A percentile compares a stretch with the other conserved stretches of the same genome.
Conservation (phyloP, 2,329 filamentous ascomycete species). For the Westerdykella sp. region DNA sequence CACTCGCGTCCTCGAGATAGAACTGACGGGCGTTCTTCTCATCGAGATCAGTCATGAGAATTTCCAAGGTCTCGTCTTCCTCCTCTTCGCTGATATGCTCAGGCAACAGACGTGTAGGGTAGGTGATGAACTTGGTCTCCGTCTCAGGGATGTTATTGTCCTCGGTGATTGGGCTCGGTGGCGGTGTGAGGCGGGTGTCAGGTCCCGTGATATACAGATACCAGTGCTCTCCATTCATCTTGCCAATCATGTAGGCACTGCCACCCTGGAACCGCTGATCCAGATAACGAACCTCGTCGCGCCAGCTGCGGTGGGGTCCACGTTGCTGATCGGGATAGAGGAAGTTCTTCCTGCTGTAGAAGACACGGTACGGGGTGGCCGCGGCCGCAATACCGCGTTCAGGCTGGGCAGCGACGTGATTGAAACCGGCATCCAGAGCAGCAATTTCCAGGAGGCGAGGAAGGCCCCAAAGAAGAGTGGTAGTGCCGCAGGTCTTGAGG, state of each 20-base stretch:
- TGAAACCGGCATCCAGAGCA: constrained; percentile 80
- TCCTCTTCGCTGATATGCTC: constrained; percentile 42
- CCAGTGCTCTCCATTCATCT: constrained; percentile 99
- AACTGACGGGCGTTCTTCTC: constrained; percentile 61
- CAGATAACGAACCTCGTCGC: constrained; percentile 86
- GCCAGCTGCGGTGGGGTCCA: constrained; percentile 95
- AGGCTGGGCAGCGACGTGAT: constrained; percentile 64
- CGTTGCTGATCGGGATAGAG: constrained; percentile 90
- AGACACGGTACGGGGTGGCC: constrained; percentile 88
- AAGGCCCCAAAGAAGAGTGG: constrained; percentile 82
- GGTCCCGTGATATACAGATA: constrained; percentile 95
- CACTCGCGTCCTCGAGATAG: constrained; percentile 75
- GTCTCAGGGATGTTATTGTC: constrained; percentile 43
- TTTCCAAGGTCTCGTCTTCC: constrained; percentile 68
- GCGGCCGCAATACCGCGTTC: constrained; percentile 63
- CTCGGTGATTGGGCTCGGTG: constrained; percentile 61
- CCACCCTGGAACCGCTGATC: constrained; percentile 88
- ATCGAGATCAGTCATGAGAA: constrained; percentile 64
- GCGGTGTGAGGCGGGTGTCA: constrained; percentile 70
- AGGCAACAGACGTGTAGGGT: constrained; percentile 51
- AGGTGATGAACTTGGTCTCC: constrained; percentile 53
- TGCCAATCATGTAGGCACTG: constrained; percentile 98
- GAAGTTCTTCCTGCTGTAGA: constrained; percentile 99
- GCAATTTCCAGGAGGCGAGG: constrained; percentile 91
- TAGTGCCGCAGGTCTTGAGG: constrained; percentile 96